Conservation (phyloP, 2,329 filamentous ascomycete genomes). For the Decorospora gaudefroyi region DNA sequence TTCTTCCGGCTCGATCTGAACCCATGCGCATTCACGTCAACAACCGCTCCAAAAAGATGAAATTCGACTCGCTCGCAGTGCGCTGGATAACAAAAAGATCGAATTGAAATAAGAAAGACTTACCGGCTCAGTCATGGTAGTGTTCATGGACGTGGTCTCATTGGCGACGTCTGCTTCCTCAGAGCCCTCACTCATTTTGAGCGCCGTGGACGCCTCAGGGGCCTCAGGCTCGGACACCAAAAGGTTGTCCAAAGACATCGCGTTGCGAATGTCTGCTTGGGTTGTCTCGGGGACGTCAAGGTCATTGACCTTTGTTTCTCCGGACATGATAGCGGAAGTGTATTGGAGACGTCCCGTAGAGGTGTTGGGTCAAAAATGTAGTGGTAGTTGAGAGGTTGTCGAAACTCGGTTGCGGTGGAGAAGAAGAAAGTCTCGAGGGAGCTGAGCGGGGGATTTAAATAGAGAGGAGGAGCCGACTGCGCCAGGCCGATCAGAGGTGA, state of each 20-base stretch:
- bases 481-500: conserved; percentile 21
- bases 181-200: conserved; percentile 10
- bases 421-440: conserved; percentile 30
- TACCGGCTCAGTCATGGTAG: conserved; percentile 2
- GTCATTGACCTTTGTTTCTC: conserved; percentile 3
- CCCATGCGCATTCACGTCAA: background rate
- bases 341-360: background rate
- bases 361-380: background rate
- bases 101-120: background rate
- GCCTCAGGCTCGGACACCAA: conserved; percentile 12
- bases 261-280: conserved; percentile 21
- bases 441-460: conserved; percentile 33
- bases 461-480: conserved; percentile 1
- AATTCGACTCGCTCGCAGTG: background rate
- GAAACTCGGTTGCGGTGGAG: conserved; percentile 7
- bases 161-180: conserved; percentile 1
- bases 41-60: background rate
- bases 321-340: conserved; percentile 13
- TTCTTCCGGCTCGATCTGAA: background rate
- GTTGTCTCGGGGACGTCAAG: background rate
- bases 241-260: conserved; percentile 35
- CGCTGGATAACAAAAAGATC: background rate
- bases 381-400: background rate
- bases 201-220: conserved; percentile 1
- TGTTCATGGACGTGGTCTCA: conserved; percentile 8